Percentiles rank a stretch among this genome's conserved stretches.
Conservation (phyloP, 345 rosid genomes). For the Erucastrum elatum region DNA sequence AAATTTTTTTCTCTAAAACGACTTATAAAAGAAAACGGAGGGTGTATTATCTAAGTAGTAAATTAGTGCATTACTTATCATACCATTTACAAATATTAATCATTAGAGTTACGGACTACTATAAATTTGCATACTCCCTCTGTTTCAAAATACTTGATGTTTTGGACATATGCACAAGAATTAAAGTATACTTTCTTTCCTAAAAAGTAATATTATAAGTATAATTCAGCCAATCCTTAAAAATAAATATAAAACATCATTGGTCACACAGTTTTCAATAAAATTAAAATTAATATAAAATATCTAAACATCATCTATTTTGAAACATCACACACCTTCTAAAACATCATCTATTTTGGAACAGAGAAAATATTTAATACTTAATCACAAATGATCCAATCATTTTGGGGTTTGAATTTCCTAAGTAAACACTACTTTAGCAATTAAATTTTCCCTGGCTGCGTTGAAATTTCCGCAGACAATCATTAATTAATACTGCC, state of each 20-base stretch:
- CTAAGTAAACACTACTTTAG: neutral
- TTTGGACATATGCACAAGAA: too few species aligned
- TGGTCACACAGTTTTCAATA: too few species aligned
- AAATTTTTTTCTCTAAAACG: too few species aligned
- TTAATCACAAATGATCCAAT: constrained; percentile 27
- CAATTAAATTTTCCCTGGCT: neutral
- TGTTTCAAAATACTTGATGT: too few species aligned
- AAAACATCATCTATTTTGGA: too few species aligned
- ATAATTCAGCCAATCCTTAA: neutral
- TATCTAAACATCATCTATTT: too few species aligned
- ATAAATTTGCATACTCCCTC: neutral
- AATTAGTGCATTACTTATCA: neutral
- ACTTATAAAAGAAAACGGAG: too few species aligned
- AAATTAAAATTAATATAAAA: too few species aligned
- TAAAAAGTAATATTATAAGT: neutral
- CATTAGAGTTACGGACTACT: constrained; percentile 17
- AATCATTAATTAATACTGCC: neutral
- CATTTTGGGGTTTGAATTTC: constrained; percentile 28
- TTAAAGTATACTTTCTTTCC: too few species aligned
- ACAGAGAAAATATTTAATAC: neutral
- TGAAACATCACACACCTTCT: too few species aligned
- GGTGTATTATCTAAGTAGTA: neutral
- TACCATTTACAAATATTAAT: constrained; percentile 19
- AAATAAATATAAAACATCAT: too few species aligned
- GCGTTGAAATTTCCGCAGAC: neutral